A percentile compares a stretch with the other conserved stretches of the same genome.
These are phyloP conservation scores for Nemania diffusa DNA, from an alignment of 2,329 filamentous ascomycete genomes.

Conservation along the genomic window DNA sequence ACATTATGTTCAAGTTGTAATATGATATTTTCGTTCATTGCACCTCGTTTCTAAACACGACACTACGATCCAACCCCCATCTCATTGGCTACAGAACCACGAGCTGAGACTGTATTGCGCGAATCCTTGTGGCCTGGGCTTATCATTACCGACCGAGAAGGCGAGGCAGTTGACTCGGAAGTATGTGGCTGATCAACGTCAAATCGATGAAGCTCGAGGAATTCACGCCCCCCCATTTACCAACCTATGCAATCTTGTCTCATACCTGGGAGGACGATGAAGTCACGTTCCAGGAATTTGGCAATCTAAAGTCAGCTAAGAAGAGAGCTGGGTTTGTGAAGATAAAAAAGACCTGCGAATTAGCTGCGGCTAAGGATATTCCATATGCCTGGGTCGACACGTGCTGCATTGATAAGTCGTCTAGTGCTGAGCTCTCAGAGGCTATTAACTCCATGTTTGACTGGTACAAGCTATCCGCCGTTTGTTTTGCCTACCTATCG, in stretches of 20 bases:
- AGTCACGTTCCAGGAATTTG: constrained; percentile 1
- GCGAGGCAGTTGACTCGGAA: neutral
- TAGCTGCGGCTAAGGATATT: neutral
- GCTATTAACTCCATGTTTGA: constrained; percentile 9
- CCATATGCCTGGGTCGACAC: constrained; percentile 10
- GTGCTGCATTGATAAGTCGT: constrained; percentile 17
- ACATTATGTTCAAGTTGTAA: too few species aligned
- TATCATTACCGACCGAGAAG: too few species aligned
- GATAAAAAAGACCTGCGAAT: neutral
- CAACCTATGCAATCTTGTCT: constrained; percentile 13
- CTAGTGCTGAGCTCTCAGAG: constrained; percentile 11
- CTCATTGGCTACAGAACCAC: too few species aligned
- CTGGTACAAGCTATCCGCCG: neutral
- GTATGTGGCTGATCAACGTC: constrained; percentile 15
- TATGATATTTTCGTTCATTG: too few species aligned
- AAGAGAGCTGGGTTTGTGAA: neutral
- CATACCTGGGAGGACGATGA: constrained; percentile 16
- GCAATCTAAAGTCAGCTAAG: neutral
- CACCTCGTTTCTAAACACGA: too few species aligned
- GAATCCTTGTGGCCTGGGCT: too few species aligned
- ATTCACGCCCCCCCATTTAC: neutral
- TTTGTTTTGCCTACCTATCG: constrained; percentile 10
- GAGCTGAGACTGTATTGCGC: too few species aligned
- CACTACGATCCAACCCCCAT: too few species aligned
- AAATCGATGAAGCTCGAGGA: constrained; percentile 7